Evolutionary conservation across 805 yeast species (phyloP).

Genomic region (Metschnikowia lachancei): DNA sequence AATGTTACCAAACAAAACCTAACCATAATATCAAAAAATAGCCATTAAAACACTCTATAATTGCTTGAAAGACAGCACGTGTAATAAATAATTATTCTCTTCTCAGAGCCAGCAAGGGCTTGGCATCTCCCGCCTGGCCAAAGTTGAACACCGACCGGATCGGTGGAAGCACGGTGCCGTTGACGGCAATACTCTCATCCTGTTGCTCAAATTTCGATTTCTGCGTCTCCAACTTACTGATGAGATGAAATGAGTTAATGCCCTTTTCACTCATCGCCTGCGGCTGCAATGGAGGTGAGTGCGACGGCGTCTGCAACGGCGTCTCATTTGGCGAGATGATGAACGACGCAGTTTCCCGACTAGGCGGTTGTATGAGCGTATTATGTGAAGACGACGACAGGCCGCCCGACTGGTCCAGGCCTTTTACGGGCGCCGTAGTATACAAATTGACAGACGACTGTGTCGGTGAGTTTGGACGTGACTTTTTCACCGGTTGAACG

Average conservation of each 20-base stretch:
- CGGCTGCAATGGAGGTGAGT: constrained; percentile 45
- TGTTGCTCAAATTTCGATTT: constrained; percentile 16
- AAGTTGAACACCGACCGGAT: constrained; percentile 39
- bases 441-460: constrained; percentile 14
- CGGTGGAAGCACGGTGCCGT: constrained; percentile 43
- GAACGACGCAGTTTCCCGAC: constrained; percentile 23
- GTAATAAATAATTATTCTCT: background rate
- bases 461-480: constrained; percentile 49
- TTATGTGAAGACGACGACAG: background rate
- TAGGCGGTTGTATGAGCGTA: constrained; percentile 8
- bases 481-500: constrained; percentile 36
- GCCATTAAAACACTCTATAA: background rate
- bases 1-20: background rate
- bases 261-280: constrained; percentile 17
- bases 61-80: background rate
- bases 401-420: background rate
- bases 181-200: constrained; percentile 34
- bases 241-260: constrained; percentile 23
- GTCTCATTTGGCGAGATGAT: constrained; percentile 42
- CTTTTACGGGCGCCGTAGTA: constrained; percentile 3
- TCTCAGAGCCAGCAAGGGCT: constrained; percentile 1
- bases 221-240: constrained; percentile 28
- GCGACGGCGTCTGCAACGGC: constrained; percentile 49
- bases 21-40: background rate
- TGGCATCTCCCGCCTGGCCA: constrained; percentile 8